Conservation (phyloP, 2,329 filamentous ascomycete genomes). For the Colletotrichum chlorophyti region DNA sequence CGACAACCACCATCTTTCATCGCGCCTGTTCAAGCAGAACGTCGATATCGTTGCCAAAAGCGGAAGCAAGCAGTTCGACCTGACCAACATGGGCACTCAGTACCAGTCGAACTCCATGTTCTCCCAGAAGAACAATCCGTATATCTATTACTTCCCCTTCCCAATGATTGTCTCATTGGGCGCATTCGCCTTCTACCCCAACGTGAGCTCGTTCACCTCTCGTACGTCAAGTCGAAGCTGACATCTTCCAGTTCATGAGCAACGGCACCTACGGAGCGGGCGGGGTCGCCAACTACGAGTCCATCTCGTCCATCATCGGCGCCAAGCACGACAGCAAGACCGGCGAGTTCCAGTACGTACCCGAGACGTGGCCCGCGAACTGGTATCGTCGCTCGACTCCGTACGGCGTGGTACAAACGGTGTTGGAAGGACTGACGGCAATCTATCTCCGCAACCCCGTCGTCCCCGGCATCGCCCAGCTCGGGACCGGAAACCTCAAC, state of each 20-base stretch:
- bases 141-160: conserved; percentile 22
- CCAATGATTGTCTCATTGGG: conserved; percentile 16
- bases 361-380: conserved; percentile 22
- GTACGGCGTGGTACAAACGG: conserved; percentile 7
- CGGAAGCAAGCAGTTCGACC: conserved; percentile 13
- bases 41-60: conserved; percentile 17
- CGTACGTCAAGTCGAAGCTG: not conserved
- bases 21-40: conserved; percentile 23
- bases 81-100: conserved; percentile 20
- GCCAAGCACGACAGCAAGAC: conserved; percentile 13
- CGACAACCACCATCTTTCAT: conserved; percentile 20
- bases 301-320: conserved; percentile 20
- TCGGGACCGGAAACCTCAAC: conserved; percentile 12
- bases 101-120: conserved; percentile 17
- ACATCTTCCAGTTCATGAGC: conserved; percentile 11
- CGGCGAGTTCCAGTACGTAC: conserved; percentile 21
- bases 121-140: conserved; percentile 21
- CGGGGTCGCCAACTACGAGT: conserved; percentile 22
- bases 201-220: not conserved
- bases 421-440: not conserved
- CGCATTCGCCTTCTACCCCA: conserved; percentile 17
- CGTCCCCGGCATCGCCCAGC: not conserved
- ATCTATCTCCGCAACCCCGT: conserved; percentile 16
- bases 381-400: conserved; percentile 23
- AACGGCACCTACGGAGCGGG: conserved; percentile 18